Base-by-base conservation (phyloP, 768 basidiomycete genomes). In the Sporobolomyces roseus region DNA sequence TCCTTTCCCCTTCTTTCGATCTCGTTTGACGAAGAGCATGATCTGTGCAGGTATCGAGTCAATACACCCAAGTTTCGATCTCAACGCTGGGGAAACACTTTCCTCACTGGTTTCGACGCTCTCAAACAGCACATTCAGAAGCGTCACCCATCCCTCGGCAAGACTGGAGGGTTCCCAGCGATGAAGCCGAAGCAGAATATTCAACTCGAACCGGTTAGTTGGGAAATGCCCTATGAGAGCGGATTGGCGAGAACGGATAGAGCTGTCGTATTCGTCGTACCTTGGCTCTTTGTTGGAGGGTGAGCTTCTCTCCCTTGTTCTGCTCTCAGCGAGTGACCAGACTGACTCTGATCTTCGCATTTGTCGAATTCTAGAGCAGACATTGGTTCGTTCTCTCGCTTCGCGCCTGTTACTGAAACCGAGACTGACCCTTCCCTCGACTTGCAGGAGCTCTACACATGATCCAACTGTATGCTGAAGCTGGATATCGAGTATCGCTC, bases 401-500 rank as follows among this genome's bases (percentile, higher is more conserved):
- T 0, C 19, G 16, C 33, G 14, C 38, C 10, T 32, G 25, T 2
- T 2, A 5, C 45, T 19, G 14, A 17, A 9, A 38, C 23, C 23
- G 25, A 33, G 52, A n/a, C 52, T 33, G 52, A 29, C 14, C 25
- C 33, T 48, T 6, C n/a, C 19, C 23, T 45, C 9, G 1, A 10
- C 2, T 7, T 55, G n/a, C n/a, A 70, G 69, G 73, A 9, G 70
- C 70, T 5, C 52, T 74, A 2, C 70, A 71, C 62, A 71, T 71
- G 70, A 50, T 74, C 53, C 66, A 74, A 46, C 51, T 64, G 12
- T 66, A 71, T 38, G 63, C 73, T n/a, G 35, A 52, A 30, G 65
- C 66, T 17, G 73, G 73, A 35, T 74, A 71, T 54, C 68, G 73
- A 43, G 70, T 74, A 43, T 65, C 73, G 13, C 63, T 74, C 53